These are phyloP conservation scores for Psilocybe cubensis DNA, from an alignment of 768 basidiomycete genomes.

Conservation along the genomic window DNA sequence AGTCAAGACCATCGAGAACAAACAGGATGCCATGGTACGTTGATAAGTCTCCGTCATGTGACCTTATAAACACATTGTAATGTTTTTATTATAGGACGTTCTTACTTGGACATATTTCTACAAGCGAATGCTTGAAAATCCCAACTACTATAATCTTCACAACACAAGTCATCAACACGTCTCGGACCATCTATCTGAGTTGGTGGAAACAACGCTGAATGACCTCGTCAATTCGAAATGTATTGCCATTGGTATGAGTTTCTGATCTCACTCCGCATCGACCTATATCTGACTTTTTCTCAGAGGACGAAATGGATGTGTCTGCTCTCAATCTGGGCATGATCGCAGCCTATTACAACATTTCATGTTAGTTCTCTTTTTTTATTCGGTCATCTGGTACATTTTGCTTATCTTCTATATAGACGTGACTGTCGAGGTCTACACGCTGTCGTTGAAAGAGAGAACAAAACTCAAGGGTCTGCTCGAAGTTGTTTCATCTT, in stretches of 20 bases:
- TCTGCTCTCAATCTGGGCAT: slow-evolving; percentile 94
- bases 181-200: slow-evolving; percentile 93
- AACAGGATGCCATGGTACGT: slow-evolving; percentile 91
- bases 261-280: background rate
- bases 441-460: slow-evolving; percentile 93
- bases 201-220: slow-evolving; percentile 91
- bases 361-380: slow-evolving; percentile 64
- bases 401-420: slow-evolving; percentile 13
- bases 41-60: background rate
- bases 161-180: slow-evolving; percentile 95
- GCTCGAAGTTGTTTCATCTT: slow-evolving; percentile 95
- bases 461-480: slow-evolving; percentile 96
- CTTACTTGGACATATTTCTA: slow-evolving; percentile 99
- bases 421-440: slow-evolving; percentile 98
- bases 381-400: background rate
- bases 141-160: slow-evolving; percentile 93
- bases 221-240: slow-evolving; percentile 96
- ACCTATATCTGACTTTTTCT: background rate
- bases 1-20: slow-evolving; percentile 98
- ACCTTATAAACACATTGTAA: slow-evolving; percentile 2
- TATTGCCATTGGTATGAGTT: slow-evolving; percentile 75
- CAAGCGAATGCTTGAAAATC: slow-evolving; percentile 96
- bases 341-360: slow-evolving; percentile 98
- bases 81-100: slow-evolving; percentile 65
- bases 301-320: slow-evolving; percentile 93